phyloP scores from a whole-genome alignment of 1,284 basidiomycete species.

The Heterobasidion annosum region DNA sequence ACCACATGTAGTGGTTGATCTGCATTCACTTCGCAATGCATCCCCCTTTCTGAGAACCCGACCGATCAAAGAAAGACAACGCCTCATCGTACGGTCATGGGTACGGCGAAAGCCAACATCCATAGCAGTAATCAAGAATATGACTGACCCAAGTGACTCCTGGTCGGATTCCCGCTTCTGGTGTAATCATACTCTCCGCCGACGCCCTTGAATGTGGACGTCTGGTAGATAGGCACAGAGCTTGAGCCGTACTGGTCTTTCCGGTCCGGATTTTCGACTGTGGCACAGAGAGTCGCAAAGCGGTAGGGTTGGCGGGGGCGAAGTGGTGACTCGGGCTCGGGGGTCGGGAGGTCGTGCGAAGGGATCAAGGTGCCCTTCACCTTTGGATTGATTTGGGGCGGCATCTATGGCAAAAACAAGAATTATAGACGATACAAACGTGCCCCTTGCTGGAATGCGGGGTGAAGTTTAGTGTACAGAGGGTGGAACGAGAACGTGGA shows the following conservation, averaged over 20 bases:
- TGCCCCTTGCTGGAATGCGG: background rate
- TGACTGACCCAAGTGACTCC: constrained; percentile 81
- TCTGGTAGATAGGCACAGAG: constrained; percentile 96
- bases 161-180: constrained; percentile 93
- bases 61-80: background rate
- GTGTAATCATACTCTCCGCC: constrained; percentile 90
- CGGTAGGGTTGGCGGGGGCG: constrained; percentile 61
- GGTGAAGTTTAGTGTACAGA: background rate
- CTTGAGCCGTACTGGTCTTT: constrained; percentile 96
- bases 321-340: constrained; percentile 68
- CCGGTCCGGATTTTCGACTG: constrained; percentile 75
- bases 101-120: background rate
- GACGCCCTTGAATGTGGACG: constrained; percentile 96
- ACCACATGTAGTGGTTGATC: no score
- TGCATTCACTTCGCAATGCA: no score
- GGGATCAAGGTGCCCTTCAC: constrained; percentile 6
- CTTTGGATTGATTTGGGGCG: constrained; percentile 3
- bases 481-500: background rate
- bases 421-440: no score
- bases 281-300: constrained; percentile 85
- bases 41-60: no score
- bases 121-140: background rate
- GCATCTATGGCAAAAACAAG: constrained; percentile 4
- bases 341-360: constrained; percentile 50
- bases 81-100: background rate